A percentile compares a stretch with the other conserved stretches of the same genome.
These are phyloP conservation scores for Naganishia kalamii DNA, from an alignment of 768 basidiomycete genomes.

Conservation along the genomic window DNA sequence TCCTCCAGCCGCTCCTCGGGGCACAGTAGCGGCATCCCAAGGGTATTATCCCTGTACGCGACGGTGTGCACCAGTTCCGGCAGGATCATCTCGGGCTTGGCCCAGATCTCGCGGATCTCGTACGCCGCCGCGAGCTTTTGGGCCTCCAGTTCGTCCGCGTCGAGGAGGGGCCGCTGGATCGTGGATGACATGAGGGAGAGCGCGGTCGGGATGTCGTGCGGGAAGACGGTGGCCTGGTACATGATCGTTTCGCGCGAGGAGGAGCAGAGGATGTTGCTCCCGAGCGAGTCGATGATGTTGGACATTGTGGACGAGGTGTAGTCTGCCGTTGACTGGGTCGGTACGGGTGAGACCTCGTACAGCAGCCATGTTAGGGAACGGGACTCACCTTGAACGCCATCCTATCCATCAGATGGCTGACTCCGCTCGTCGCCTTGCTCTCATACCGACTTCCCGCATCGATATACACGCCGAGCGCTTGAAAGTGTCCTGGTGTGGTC, in stretches of 20 bases:
- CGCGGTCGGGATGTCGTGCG: conserved; percentile 70
- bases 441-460: conserved; percentile 93
- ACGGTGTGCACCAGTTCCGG: conserved; percentile 83
- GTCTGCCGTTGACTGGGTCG: conserved; percentile 61
- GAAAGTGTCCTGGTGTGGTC: conserved; percentile 84
- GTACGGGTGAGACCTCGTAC: background rate
- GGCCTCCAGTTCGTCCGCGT: conserved; percentile 68
- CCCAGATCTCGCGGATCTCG: conserved; percentile 77
- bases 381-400: conserved; percentile 89
- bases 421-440: conserved; percentile 62
- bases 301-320: conserved; percentile 74
- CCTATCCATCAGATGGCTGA: conserved; percentile 85
- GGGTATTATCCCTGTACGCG: conserved; percentile 67
- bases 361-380: background rate
- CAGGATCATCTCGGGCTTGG: conserved; percentile 87
- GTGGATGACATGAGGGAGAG: conserved; percentile 88
- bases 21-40: conserved; percentile 88
- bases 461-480: conserved; percentile 84
- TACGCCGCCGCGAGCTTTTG: conserved; percentile 84
- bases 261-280: conserved; percentile 85
- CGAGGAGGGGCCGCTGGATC: conserved; percentile 68
- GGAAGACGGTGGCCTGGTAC: conserved; percentile 95
- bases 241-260: conserved; percentile 89
- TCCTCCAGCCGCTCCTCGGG: conserved; percentile 70
- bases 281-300: conserved; percentile 69